Base-by-base conservation (phyloP, 441 rosid genomes). In the Metrosideros polymorpha region DNA sequence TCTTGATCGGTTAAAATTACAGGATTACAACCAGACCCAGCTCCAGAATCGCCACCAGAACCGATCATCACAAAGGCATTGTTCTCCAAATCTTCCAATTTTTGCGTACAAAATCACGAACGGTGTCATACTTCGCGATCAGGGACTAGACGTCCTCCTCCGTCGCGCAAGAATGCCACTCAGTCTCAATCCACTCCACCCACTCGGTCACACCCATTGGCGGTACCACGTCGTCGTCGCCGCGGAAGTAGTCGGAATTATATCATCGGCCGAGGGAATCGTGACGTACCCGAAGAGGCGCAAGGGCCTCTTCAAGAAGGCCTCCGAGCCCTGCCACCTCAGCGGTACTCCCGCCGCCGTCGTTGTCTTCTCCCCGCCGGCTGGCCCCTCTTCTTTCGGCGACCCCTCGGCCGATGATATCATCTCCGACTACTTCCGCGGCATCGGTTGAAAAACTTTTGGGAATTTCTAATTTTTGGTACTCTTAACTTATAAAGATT, bases 331-430 rank as follows among this genome's bases (percentile, higher is more conserved):
- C 25, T 2, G 25, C 76, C 13, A 22, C 14, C 75, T 61, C 1
- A 8, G 49, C 49, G 49, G 49, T 45, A 12, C 51, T 49, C 15
- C 10, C 13, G 7, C 43, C 43, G 4, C 43, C 43, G 13, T 2
- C 27, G 15, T 24, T 6, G 77, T 39, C 45, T 12, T 66, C 8
- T 66, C 12, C 0, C 45, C 1, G 25, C 45, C 45, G 7, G 27
- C 45, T 12, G 0, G 27, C 15, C 77, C 13, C 13, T 0, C 1
- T 63, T 22, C 18, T 50, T 14, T 50, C 18, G 52, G 52, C 2
- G 1, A 52, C n/a, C n/a, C n/a, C n/a, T n/a, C 8, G 24, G 54
- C 54, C 12, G 75, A 30, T 30, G 75, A 61, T 24, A 61, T 2
- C 3, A 61, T 61, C 24, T 61, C 75, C 12, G 3, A 0, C 42